Base-by-base conservation (phyloP, 345 rosid species). In the Gynandropsis gynandra region DNA sequence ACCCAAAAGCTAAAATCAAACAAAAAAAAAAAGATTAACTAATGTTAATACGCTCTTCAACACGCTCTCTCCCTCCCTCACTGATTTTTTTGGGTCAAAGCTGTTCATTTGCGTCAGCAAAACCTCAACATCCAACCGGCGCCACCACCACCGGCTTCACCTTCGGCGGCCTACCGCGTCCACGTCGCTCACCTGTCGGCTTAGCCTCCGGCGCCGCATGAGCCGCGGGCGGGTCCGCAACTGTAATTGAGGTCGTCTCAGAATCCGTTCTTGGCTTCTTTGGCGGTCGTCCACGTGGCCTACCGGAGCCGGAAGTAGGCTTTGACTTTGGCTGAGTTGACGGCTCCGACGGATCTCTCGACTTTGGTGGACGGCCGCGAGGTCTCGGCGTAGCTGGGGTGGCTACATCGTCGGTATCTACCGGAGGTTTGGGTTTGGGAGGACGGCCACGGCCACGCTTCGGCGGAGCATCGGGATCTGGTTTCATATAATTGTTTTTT, bases 361-460 rank as follows among this genome's bases (percentile, higher is more conserved):
- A 7, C 35, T 80, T 84, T 0, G 94, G 94, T 4, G 86, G 89
- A 47, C 94, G 81, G 31, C 94, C 94, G 0, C 90, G 79, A 2
- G 94, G 85, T 34, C 86, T 76, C 0, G 88, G 78, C 0, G 89
- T 62, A 10, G 47, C 73, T 1, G 63, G 39, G 2, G 74, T 15
- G 9, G 64, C 19, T 0, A 57, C 74, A 4, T 55, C 15, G 0
- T 76, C 72, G 0, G 72, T 62, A 2, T 76, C 79, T 0, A 61
- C 1, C 0, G 76, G 64, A 0, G 8, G 56, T 57, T 76, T 83
- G 0, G 87, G 70, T 65, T 87, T 90, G 0, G 96, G 89, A 3
- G 98, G 98, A 19, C 96, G 87, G 37, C 98, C 92, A 4, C 96
- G 92, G 32, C 96, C 95, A 17, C 98, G 72, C 68, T 76, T 87